phyloP scores from a whole-genome alignment of 768 basidiomycete genomes.

The Tremella fuciformis region DNA sequence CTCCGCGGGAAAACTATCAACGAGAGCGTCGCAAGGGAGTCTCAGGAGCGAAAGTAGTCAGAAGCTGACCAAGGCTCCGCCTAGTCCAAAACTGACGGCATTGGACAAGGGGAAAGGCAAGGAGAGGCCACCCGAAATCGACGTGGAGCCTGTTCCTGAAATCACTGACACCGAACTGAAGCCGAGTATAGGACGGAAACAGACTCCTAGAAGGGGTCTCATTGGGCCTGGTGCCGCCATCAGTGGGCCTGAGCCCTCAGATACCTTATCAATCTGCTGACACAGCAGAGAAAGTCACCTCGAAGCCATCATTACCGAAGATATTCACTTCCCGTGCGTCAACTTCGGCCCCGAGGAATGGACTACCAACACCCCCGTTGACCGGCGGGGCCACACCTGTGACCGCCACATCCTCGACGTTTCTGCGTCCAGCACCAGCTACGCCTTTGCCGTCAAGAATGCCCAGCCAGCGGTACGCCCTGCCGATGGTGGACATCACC shows the following conservation, averaged over 20 bases:
- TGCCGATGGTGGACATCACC: constrained; percentile 18
- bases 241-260: constrained; percentile 18
- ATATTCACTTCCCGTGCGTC: constrained; percentile 11
- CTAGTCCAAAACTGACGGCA: neutral
- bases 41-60: neutral
- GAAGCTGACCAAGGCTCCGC: neutral
- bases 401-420: constrained; percentile 10
- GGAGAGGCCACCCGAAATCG: no score
- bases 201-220: constrained; percentile 24
- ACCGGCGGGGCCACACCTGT: constrained; percentile 4
- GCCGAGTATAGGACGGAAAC: constrained; percentile 23
- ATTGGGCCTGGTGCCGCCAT: constrained; percentile 30
- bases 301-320: constrained; percentile 21
- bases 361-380: constrained; percentile 11
- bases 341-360: neutral
- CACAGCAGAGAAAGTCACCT: constrained; percentile 18
- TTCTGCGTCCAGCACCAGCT: constrained; percentile 23
- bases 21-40: constrained; percentile 1
- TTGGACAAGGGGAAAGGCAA: constrained; percentile 13
- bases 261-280: neutral
- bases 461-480: constrained; percentile 7
- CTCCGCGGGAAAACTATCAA: neutral
- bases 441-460: constrained; percentile 14
- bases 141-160: no score
- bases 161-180: neutral